Conservation (phyloP, 306 rosid genomes). For the Coriaria nepalensis region DNA sequence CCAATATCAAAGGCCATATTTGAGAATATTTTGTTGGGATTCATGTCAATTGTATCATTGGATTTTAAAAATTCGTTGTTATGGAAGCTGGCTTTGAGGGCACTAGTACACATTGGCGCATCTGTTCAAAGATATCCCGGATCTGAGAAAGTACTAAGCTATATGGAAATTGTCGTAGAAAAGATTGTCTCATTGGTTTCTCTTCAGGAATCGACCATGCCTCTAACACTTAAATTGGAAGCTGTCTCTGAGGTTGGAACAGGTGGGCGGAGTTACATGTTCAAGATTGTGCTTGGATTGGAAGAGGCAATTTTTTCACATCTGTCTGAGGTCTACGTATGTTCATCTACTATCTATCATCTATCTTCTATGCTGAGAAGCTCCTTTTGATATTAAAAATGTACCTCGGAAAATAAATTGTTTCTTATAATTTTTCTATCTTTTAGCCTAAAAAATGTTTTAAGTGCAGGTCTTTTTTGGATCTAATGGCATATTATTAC, state of each 20-base stretch:
- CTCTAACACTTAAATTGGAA: slow-evolving; percentile 58
- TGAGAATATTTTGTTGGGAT: slow-evolving; percentile 43
- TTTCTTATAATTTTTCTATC: background rate
- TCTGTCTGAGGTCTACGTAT: slow-evolving; percentile 41
- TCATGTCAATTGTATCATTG: slow-evolving; percentile 55
- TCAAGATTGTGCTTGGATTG: slow-evolving; percentile 52
- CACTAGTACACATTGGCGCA: slow-evolving; percentile 58
- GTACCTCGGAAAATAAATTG: too few species aligned
- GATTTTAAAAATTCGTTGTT: slow-evolving; percentile 32
- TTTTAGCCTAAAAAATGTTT: background rate
- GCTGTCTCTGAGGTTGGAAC: slow-evolving; percentile 58
- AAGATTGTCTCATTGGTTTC: slow-evolving; percentile 40
- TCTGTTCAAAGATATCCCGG: slow-evolving; percentile 35
- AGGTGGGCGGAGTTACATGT: slow-evolving; percentile 56
- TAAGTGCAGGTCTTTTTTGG: background rate
- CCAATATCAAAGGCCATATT: slow-evolving; percentile 36
- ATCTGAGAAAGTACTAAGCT: slow-evolving; percentile 52
- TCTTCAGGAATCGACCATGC: slow-evolving; percentile 34
- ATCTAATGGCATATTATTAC: slow-evolving; percentile 13
- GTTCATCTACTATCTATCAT: slow-evolving; percentile 10
- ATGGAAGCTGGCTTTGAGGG: slow-evolving; percentile 64
- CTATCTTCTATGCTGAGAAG: slow-evolving; percentile 8
- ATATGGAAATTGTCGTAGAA: slow-evolving; percentile 40
- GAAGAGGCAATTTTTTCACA: slow-evolving; percentile 40
- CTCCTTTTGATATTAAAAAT: too few species aligned